Evolutionary conservation across 805 yeast species (phyloP), one percentile per base, ranked within the genome.

Genomic region (Suhomyces xylopsoci): DNA sequence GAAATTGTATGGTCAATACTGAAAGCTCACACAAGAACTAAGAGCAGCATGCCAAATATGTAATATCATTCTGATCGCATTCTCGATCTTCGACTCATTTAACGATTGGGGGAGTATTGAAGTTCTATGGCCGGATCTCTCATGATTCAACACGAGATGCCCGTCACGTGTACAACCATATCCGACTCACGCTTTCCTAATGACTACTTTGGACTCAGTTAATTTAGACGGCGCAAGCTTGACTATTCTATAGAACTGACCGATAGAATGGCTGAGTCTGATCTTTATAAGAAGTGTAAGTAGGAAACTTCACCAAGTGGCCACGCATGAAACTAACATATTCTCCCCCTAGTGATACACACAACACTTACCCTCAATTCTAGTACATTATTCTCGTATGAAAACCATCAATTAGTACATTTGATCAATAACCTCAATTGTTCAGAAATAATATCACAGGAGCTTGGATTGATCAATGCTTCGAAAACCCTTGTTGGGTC

Each of bases 351-450:
- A 76, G 81, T 80, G 55, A 69, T 80, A 17, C 76, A 73, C 57
- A 76, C 81, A 19, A 76, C 83, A 2, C 67, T 80, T 40, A 77
- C 83, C 3, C 65, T 70, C 50, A 83, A 84, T 60, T 82, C 87
- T 15, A 80, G 86, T 5, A 82, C 87, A 0, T 68, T 83, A 12
- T 84, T 80, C 63, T 79, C 87, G 10, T 75, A 81, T 56, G 87
- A 83, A 58, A 81, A 81, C 60, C 64, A 67, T 45, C 70, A 68
- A 22, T 63, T 83, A 38, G 68, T 73, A 1, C 71, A 74, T 28
- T 61, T 68, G n/a, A 55, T 74, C 24, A 67, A 76, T 42, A 76
- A 73, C 48, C 66, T 82, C 47, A 81, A 81, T 57, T 77, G 84
- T 52, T 71, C 80, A 1, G 88, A 83, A 58, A 65, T 78, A 1